These are phyloP conservation scores for Articulospora tetracladia DNA, from an alignment of 495 filamentous ascomycete genomes.

Conservation along the genomic window DNA sequence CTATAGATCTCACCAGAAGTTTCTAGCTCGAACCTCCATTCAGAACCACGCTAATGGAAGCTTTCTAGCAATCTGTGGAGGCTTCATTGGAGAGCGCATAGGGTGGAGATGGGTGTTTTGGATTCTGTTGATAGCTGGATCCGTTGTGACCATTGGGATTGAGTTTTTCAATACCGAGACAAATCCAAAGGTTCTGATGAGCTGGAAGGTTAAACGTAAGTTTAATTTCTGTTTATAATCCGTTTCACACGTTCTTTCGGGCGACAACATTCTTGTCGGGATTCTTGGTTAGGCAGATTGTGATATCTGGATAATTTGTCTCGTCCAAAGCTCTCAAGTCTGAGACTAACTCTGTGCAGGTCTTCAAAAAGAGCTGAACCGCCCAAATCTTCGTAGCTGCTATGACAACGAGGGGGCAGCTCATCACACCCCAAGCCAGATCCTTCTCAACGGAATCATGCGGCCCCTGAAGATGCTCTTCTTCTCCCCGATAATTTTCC, in stretches of 20 bases:
- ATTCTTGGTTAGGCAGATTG: no score
- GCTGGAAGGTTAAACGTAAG: slow-evolving; percentile 39
- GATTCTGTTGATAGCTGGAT: slow-evolving; percentile 50
- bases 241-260: no score
- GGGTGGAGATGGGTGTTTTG: slow-evolving; percentile 63
- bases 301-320: no score
- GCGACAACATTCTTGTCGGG: no score
- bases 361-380: slow-evolving; percentile 31
- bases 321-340: background rate
- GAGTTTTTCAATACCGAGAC: slow-evolving; percentile 52
- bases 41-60: no score
- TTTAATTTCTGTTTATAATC: background rate
- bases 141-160: slow-evolving; percentile 34
- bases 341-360: background rate
- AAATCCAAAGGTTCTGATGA: slow-evolving; percentile 47
- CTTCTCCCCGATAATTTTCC: slow-evolving; percentile 56
- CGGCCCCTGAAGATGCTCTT: slow-evolving; percentile 50
- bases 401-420: slow-evolving; percentile 26
- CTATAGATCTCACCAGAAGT: no score
- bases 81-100: slow-evolving; percentile 47
- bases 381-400: slow-evolving; percentile 33
- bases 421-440: slow-evolving; percentile 15
- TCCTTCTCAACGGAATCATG: slow-evolving; percentile 37
- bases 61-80: slow-evolving; percentile 39
- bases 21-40: no score